Base-by-base conservation (phyloP, 768 basidiomycete genomes). In the Lentinula lateritia region DNA sequence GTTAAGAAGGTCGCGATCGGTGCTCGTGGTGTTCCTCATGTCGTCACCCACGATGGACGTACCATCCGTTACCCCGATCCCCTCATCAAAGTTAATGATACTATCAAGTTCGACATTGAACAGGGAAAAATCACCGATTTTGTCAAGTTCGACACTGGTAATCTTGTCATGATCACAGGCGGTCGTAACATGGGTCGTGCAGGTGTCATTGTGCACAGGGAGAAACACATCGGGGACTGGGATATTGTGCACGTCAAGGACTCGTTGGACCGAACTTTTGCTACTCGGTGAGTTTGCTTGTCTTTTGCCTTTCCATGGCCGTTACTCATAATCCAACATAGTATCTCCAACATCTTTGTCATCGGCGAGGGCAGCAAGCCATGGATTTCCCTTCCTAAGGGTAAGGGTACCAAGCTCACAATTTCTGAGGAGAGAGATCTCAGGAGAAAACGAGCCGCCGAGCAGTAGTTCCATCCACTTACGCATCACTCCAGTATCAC, bases 21-120 rank as follows among this genome's bases (percentile, higher is more conserved):
- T 63, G 83, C 86, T 67, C 91, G 92, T 74, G 95, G 95, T 68
- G 95, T 99, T 53, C 97, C 97, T 59, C 88, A 95, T 83, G 82
- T 99, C 68, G 93, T 98, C 78, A 98, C 96, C 67, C 97, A 99
- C 81, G 97, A 99, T 72, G 97, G 97, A 58, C 94, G 97, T 74
- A 99, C 97, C 66, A 98, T 99, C 81, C 95, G 97, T 65, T 99
- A 98, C 81, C 96, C 97, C 68, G 97, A 99, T 77, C 97, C 97
- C 35, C 75, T 78, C 68, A 94, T 99, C 86, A 86, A 82, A 71
- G 93, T 92, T 76, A 96, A 98, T 83, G 97, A 98, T 80, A 94
- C 95, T 57, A 87, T 98, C 77, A 97, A 93, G 78, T 98, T 90
- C 74, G 97, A 98, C 78, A 80, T 99, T 64, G 92, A 93, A 75